These are phyloP conservation scores for Cardamine resedifolia DNA, from an alignment of 345 rosid species.

Conservation along the genomic window DNA sequence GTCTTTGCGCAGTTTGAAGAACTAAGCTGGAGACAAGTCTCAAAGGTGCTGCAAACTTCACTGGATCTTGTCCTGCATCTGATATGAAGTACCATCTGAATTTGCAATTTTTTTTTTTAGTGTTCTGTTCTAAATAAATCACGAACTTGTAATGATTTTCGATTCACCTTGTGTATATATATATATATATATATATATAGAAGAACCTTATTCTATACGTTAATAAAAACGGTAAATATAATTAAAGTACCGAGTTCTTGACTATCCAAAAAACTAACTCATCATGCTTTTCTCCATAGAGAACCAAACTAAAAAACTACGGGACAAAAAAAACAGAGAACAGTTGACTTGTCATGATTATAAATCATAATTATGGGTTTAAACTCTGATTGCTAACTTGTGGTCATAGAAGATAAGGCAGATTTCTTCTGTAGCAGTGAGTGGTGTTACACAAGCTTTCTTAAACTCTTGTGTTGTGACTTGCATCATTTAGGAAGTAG, in stretches of 20 bases:
- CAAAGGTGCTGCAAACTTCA: not conserved
- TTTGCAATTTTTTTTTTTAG: not conserved
- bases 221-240: not conserved
- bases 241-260: not conserved
- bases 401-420: constrained; percentile 49
- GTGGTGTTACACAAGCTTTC: constrained; percentile 71
- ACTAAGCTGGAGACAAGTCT: not conserved
- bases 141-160: not conserved
- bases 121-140: constrained; percentile 24
- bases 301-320: not conserved
- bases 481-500: constrained; percentile 46
- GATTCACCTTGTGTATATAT: not conserved
- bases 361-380: not conserved
- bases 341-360: not conserved
- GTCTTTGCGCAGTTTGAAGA: constrained; percentile 25
- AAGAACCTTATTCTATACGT: constrained; percentile 5
- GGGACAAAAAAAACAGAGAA: not conserved
- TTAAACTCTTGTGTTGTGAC: constrained; percentile 43
- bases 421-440: constrained; percentile 67
- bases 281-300: constrained; percentile 7
- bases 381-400: not conserved
- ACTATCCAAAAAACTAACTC: not conserved
- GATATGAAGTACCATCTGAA: not conserved
- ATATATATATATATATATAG: too few relatives aligned
- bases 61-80: constrained; percentile 6